Evolutionary conservation across 139 green algal genomes (phyloP), one percentile per base, ranked within the genome.

Genomic region (Zygnema circumcarinatum): DNA sequence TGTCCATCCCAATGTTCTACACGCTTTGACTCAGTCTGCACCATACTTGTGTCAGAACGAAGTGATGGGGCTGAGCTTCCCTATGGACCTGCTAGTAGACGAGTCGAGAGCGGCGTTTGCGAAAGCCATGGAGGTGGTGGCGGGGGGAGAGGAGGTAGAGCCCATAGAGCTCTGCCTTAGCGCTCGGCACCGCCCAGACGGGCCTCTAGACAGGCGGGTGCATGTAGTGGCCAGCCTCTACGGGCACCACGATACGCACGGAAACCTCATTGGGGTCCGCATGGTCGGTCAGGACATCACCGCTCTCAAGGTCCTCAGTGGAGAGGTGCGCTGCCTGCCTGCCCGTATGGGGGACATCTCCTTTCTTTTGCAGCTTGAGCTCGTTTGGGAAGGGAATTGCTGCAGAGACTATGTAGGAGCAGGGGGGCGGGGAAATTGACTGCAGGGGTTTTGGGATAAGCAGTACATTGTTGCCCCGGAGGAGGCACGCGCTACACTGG

Each of bases 271-370:
- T 31, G 76, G 84, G 25, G 84, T 89, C 11, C 36, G 84, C 25
- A 62, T 83, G 39, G 76, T 89, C 32, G 84, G 84, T 1, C 84
- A 89, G 76, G 73, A 89, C 74, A 86, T 89, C 25, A 89, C 73
- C 21, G 41, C 80, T 3, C 31, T 86, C 21, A 86, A 86, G 38
- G 53, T 86, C 29, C 80, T 86, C 25, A 52, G 36, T 38, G 80
- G 80, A 35, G 54, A 86, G 52, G 80, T 86, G 32, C 3, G 47
- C 47, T 25, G 47, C n/a, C n/a, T n/a, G n/a, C n/a, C n/a, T n/a
- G n/a, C n/a, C n/a, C n/a, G n/a, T n/a, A n/a, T n/a, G n/a, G n/a
- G n/a, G n/a, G n/a, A n/a, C n/a, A n/a, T n/a, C n/a, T n/a, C n/a
- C n/a, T n/a, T n/a, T n/a, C n/a, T n/a, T n/a, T n/a, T n/a, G n/a